These are phyloP conservation scores for Apodospora peruviana DNA, from an alignment of 495 filamentous ascomycete species.

Conservation along the genomic window DNA sequence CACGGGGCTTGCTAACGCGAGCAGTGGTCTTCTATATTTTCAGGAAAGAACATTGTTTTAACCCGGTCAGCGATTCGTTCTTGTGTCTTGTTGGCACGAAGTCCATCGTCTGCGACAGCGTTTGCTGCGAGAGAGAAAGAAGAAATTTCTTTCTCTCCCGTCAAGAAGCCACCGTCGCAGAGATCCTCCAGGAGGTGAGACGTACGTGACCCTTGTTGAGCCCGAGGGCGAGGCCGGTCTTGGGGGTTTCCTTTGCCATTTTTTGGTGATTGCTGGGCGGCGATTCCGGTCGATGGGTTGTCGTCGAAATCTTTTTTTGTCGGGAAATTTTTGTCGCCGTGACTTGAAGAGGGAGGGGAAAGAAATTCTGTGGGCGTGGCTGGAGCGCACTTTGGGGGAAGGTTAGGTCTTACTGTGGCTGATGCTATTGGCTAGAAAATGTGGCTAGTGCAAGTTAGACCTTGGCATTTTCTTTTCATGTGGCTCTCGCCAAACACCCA, in stretches of 20 bases:
- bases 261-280: slow-evolving; percentile 3
- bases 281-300: slow-evolving; percentile 12
- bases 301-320: slow-evolving; percentile 17
- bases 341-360: slow-evolving; percentile 12
- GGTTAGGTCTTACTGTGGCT: not conserved
- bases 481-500: no score
- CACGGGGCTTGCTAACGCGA: slow-evolving; percentile 75
- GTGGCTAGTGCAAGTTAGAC: no score
- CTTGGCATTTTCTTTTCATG: no score
- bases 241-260: slow-evolving; percentile 39
- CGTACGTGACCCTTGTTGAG: slow-evolving; percentile 85
- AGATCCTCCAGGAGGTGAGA: slow-evolving; percentile 63
- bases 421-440: no score
- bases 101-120: slow-evolving; percentile 24
- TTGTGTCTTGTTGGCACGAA: slow-evolving; percentile 7
- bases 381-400: not conserved
- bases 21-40: slow-evolving; percentile 82
- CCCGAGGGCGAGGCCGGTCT: slow-evolving; percentile 73
- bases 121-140: slow-evolving; percentile 1
- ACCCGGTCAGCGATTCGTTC: slow-evolving; percentile 33
- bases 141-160: slow-evolving; percentile 1
- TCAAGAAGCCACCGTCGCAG: slow-evolving; percentile 34
- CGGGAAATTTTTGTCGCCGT: slow-evolving; percentile 13
- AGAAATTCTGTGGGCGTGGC: slow-evolving; percentile 19
- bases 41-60: slow-evolving; percentile 29